Evolutionary conservation across 2,329 filamentous ascomycete species (phyloP).

Genomic region (Colletotrichum sp.): DNA sequence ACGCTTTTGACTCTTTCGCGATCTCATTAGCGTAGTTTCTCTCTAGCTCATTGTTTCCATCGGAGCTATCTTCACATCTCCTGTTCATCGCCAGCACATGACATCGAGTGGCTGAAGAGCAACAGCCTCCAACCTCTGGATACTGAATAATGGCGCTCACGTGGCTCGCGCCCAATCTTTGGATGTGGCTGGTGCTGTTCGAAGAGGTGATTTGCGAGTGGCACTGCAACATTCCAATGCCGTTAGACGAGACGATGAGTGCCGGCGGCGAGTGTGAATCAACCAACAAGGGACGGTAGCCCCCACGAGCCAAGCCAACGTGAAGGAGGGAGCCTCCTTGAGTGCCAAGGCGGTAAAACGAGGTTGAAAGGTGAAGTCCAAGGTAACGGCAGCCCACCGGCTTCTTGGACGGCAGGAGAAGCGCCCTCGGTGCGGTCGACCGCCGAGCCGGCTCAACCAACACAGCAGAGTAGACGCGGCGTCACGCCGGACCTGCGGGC

Average conservation of each 20-base stretch:
- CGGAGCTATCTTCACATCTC: background rate
- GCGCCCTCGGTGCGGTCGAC: background rate
- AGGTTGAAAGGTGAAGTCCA: background rate
- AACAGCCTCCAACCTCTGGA: background rate
- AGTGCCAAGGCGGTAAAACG: background rate
- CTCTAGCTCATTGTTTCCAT: background rate
- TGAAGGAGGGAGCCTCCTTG: background rate
- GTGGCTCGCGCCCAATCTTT: background rate
- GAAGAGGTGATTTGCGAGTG: background rate
- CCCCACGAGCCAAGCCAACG: background rate
- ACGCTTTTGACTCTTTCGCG: background rate
- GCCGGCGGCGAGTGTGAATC: background rate
- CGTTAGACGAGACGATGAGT: background rate
- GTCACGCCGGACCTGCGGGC: constrained; percentile 4
- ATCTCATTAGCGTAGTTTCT: background rate
- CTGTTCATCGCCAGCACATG: background rate
- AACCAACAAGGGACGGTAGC: background rate
- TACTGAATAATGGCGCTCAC: background rate
- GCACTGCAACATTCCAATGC: background rate
- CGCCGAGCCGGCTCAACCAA: background rate
- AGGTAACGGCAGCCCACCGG: background rate
- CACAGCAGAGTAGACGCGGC: background rate
- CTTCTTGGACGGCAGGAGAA: background rate
- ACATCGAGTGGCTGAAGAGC: background rate
- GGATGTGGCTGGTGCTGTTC: background rate